Evolutionary conservation across 2,329 filamentous ascomycete genomes (phyloP).

Genomic region (Triangularia verruculosa): DNA sequence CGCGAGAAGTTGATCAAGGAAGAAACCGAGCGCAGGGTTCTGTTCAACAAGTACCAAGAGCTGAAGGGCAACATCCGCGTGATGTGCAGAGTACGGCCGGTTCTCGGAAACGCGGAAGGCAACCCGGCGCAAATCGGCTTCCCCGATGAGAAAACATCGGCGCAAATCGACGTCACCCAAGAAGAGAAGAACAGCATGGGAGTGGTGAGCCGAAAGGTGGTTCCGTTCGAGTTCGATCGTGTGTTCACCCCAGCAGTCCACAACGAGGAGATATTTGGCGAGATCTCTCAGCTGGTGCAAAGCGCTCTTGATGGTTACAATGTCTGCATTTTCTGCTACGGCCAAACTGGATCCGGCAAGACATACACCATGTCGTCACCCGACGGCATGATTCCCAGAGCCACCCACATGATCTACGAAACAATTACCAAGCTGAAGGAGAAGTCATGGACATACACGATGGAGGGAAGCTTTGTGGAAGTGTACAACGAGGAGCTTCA

Average conservation of each 20-base stretch:
- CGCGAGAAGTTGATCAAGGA: slow-evolving; percentile 84
- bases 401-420: slow-evolving; percentile 89
- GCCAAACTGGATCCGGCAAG: slow-evolving; percentile 95
- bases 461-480: slow-evolving; percentile 94
- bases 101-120: slow-evolving; percentile 57
- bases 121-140: slow-evolving; percentile 72
- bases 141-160: slow-evolving; percentile 78
- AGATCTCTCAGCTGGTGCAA: slow-evolving; percentile 95
- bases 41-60: slow-evolving; percentile 98
- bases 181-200: slow-evolving; percentile 81
- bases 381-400: slow-evolving; percentile 93
- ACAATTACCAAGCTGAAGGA: slow-evolving; percentile 79
- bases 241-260: slow-evolving; percentile 77
- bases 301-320: slow-evolving; percentile 97
- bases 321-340: slow-evolving; percentile 98
- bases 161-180: slow-evolving; percentile 79
- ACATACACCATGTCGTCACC: slow-evolving; percentile 90
- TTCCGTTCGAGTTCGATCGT: slow-evolving; percentile 87
- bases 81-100: slow-evolving; percentile 90
- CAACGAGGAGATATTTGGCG: slow-evolving; percentile 87
- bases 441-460: slow-evolving; percentile 90
- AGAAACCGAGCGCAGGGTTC: slow-evolving; percentile 82
- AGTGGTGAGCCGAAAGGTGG: slow-evolving; percentile 71
- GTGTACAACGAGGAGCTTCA: slow-evolving; percentile 98
- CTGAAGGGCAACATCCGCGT: slow-evolving; percentile 97